Conservation (phyloP, 2,329 filamentous ascomycete species). For the Emmonsiellopsis sp. region DNA sequence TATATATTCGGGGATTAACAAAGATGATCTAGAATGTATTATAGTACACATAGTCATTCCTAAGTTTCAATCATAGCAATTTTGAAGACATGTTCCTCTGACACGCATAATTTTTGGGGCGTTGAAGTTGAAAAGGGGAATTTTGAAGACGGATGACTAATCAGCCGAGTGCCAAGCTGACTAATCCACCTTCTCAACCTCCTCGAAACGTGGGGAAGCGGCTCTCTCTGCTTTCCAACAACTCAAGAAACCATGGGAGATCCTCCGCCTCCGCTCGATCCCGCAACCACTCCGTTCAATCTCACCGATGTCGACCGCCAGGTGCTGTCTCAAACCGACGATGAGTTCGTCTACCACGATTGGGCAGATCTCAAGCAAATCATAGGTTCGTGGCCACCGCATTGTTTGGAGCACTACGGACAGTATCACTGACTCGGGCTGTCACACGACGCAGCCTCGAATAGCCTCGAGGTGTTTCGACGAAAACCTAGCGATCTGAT, state of each 20-base stretch:
- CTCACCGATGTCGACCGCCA: constrained; percentile 42
- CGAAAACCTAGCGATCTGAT: constrained; percentile 50
- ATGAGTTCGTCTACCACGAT: constrained; percentile 42
- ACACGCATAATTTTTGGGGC: no score
- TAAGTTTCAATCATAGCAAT: no score
- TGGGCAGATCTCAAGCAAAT: constrained; percentile 45
- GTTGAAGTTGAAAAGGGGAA: no score
- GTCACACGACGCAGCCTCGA: constrained; percentile 25
- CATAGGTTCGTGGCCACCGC: constrained; percentile 34
- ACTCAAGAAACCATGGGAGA: constrained; percentile 3
- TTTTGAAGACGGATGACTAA: no score
- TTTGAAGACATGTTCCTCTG: no score
- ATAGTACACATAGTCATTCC: no score
- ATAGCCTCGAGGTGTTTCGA: constrained; percentile 47
- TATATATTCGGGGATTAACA: no score
- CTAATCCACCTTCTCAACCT: no score
- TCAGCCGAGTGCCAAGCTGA: no score
- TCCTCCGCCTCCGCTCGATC: neutral
- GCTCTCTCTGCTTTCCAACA: neutral
- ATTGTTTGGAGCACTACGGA: neutral
- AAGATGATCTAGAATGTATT: no score
- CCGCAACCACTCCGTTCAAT: constrained; percentile 28
- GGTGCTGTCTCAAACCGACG: constrained; percentile 42
- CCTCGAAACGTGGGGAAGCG: no score
- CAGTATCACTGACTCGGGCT: constrained; percentile 3